These are phyloP conservation scores for Russula virescens DNA, from an alignment of 768 basidiomycete species.

Conservation along the genomic window DNA sequence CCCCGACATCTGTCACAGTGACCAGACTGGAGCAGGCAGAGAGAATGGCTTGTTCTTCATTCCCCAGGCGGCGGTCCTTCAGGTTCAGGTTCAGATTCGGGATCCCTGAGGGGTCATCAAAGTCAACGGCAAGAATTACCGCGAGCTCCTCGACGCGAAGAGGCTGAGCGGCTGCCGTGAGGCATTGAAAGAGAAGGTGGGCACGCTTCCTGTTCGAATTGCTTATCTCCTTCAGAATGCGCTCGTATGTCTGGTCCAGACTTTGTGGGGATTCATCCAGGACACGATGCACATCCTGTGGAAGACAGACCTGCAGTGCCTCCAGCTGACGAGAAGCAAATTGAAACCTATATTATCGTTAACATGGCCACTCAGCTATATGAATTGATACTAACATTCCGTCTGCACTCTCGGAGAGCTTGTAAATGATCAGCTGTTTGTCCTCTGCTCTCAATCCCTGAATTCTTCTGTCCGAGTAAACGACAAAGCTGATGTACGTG, in stretches of 20 bases:
- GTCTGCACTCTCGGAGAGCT: background rate
- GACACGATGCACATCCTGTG: background rate
- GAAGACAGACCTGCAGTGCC: background rate
- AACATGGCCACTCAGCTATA: background rate
- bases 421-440: background rate
- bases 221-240: background rate
- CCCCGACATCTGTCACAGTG: background rate
- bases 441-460: background rate
- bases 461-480: background rate
- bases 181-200: slow-evolving; percentile 1
- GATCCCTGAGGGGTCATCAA: background rate
- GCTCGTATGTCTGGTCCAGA: slow-evolving; percentile 5
- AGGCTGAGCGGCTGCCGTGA: background rate
- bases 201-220: background rate
- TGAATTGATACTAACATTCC: background rate
- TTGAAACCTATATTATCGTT: slow-evolving; percentile 2
- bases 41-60: background rate
- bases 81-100: background rate
- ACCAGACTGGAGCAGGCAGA: background rate
- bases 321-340: background rate
- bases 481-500: background rate
- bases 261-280: background rate
- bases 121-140: background rate
- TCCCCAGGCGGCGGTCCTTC: background rate
- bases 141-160: slow-evolving; percentile 1